A percentile compares a stretch with the other conserved stretches of the same genome.
phyloP scores from a whole-genome alignment of 2,329 filamentous ascomycete genomes.

The Mycosphaerella arachidis region DNA sequence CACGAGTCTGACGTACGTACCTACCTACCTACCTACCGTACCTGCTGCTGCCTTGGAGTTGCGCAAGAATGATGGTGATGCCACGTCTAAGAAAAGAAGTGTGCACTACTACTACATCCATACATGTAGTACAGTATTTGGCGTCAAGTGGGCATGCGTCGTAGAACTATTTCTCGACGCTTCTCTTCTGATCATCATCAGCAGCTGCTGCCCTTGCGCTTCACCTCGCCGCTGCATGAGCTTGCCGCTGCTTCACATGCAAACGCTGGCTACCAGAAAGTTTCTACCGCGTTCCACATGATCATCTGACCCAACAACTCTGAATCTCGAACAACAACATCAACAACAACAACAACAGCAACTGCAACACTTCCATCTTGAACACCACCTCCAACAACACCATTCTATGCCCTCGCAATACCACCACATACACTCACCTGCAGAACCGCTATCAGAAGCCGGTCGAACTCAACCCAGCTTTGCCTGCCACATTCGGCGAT shows the following conservation, averaged over 20 bases:
- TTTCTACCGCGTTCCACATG: background rate
- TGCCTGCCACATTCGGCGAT: background rate
- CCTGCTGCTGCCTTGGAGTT: background rate
- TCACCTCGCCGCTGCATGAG: background rate
- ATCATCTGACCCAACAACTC: background rate
- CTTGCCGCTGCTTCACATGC: conserved; percentile 6
- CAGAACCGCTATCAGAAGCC: background rate
- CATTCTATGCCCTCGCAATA: background rate
- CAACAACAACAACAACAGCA: background rate
- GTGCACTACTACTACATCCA: too few species aligned
- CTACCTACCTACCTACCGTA: too few species aligned
- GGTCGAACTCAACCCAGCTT: background rate
- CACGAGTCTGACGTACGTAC: background rate
- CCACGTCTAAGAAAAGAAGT: background rate
- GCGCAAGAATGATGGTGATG: background rate
- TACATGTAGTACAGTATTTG: too few species aligned
- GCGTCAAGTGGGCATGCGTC: background rate
- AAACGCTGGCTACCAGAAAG: background rate
- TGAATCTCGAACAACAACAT: background rate
- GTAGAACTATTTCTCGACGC: background rate
- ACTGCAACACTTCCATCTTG: background rate
- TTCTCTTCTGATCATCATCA: background rate
- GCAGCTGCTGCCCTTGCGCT: background rate
- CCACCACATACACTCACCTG: background rate
- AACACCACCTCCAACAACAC: background rate